Base-by-base conservation (phyloP, 164 flowering plant species). In the Cinnamomum chago region DNA sequence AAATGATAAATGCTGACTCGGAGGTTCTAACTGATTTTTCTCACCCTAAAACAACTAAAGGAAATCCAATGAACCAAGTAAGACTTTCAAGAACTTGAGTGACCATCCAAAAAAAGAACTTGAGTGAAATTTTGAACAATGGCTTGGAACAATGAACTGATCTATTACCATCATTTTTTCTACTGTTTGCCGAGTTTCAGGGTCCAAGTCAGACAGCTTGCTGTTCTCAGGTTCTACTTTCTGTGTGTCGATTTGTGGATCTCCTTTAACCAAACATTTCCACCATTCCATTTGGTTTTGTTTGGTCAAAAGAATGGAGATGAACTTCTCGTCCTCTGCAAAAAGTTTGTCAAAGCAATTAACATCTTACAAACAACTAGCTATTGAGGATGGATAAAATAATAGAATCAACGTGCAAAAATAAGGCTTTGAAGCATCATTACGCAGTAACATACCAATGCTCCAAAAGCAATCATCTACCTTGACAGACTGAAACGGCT, bases 261-360 rank as follows among this genome's bases (percentile, higher is more conserved):
- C 97, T 70, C 99, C 97, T 76, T 95, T 93, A 51, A 92, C 87
- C 81, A 92, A 27, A 74, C 70, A 86, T 78, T 88, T 93, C 99
- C 99, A 95, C 99, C 99, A 95, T 70, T 93, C 97, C 98, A 90
- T 92, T 69, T 90, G 92, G 66, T 93, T 81, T n/a, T 89, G 91
- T 80, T 95, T 93, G 12, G 95, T 93, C 79, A 93, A 74, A 70
- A 92, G 93, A 64, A 93, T 76, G 51, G 95, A 90, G 71, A 95
- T 65, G 22, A 79, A 55, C 71, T 86, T 88, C 73, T 84, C 86
- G 77, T 93, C 98, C 95, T 95, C 99, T 95, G 94, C 79, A 12
- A 14, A 55, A 55, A 55, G 7, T 40, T 40, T 12, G 55, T 52
- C 22, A 23, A 14, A 25, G n/a, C 2, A 33, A 23, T 62, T 15